Conservation (phyloP, 768 basidiomycete species). For the Megacollybia marginata region DNA sequence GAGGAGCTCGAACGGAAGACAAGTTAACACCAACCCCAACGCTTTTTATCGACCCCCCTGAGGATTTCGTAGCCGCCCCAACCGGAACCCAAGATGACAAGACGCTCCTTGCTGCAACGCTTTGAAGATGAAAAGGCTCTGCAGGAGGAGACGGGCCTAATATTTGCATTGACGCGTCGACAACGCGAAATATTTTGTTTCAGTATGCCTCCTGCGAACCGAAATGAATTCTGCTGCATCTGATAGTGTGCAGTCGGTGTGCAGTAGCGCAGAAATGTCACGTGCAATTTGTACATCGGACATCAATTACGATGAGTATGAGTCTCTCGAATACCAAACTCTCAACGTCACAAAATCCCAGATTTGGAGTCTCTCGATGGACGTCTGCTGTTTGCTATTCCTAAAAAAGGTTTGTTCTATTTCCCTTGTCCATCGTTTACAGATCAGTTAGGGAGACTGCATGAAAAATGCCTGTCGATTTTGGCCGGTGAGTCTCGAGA, state of each 20-base stretch:
- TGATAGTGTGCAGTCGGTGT: too few species aligned
- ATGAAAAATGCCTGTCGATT: constrained; percentile 85
- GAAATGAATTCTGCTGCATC: too few species aligned
- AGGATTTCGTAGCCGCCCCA: constrained; percentile 76
- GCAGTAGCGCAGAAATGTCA: too few species aligned
- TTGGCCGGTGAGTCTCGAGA: constrained; percentile 55
- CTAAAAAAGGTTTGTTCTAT: constrained; percentile 77
- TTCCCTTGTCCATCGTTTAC: neutral
- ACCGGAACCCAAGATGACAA: constrained; percentile 69
- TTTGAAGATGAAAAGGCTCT: constrained; percentile 21
- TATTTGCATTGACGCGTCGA: neutral
- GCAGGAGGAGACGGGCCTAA: neutral
- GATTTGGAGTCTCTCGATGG: constrained; percentile 79
- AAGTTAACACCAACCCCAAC: constrained; percentile 45
- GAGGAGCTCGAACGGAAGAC: neutral
- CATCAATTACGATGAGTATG: too few species aligned
- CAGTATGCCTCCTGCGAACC: too few species aligned
- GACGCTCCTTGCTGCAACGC: constrained; percentile 30
- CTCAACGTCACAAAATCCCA: constrained; percentile 8
- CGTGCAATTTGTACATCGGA: too few species aligned
- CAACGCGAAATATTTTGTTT: too few species aligned
- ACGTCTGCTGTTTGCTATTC: constrained; percentile 88
- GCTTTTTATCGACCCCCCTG: constrained; percentile 59
- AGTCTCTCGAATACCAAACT: too few species aligned
- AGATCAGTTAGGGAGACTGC: constrained; percentile 59